Conservation (phyloP, 805 yeast species). For the Kazachstania viticola region DNA sequence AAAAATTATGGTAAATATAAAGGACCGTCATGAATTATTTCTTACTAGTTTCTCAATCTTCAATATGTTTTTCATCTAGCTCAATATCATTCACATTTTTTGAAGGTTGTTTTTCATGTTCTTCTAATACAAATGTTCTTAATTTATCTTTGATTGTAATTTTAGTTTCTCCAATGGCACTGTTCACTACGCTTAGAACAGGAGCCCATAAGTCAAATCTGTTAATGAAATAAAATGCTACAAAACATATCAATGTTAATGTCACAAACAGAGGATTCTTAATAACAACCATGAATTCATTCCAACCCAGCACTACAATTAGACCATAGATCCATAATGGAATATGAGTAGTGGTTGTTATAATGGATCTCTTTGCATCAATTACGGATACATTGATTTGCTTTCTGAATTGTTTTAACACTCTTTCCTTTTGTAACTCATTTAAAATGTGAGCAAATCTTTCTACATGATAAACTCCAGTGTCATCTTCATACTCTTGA, state of each 20-base stretch:
- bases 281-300: slow-evolving; percentile 79
- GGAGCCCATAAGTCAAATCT: slow-evolving; percentile 69
- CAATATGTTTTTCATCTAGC: no score
- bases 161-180: slow-evolving; percentile 46
- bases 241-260: slow-evolving; percentile 43
- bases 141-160: slow-evolving; percentile 46
- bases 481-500: slow-evolving; percentile 29
- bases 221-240: slow-evolving; percentile 56
- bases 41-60: no score
- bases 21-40: no score
- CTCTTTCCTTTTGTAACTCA: slow-evolving; percentile 43
- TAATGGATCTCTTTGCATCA: slow-evolving; percentile 80
- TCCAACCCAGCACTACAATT: slow-evolving; percentile 80
- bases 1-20: no score
- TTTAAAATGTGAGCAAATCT: slow-evolving; percentile 47
- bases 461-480: slow-evolving; percentile 31
- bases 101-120: no score
- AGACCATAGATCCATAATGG: slow-evolving; percentile 75
- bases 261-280: slow-evolving; percentile 78
- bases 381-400: slow-evolving; percentile 70
- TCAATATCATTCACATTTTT: no score
- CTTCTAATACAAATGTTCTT: slow-evolving; percentile 47
- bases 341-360: slow-evolving; percentile 64
- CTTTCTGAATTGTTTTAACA: slow-evolving; percentile 51
- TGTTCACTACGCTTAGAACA: slow-evolving; percentile 44